These are phyloP conservation scores for Aspergillus fijiensis DNA, from an alignment of 2,329 filamentous ascomycete species.

Conservation along the genomic window DNA sequence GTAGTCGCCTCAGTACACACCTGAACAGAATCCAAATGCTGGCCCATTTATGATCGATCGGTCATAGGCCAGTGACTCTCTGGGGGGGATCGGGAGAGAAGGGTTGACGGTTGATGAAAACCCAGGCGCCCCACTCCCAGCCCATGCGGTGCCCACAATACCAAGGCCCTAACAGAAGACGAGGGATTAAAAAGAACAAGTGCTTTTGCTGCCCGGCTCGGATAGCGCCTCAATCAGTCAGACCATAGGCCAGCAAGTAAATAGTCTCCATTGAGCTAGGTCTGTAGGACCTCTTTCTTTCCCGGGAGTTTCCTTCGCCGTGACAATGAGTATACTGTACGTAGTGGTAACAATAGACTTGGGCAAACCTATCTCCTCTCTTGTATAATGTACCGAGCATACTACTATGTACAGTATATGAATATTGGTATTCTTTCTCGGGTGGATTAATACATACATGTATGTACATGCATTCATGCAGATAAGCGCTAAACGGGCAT, in stretches of 20 bases:
- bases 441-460: too few species aligned
- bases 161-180: slow-evolving; percentile 5
- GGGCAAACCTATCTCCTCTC: too few species aligned
- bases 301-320: too few species aligned
- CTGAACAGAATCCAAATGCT: neutral
- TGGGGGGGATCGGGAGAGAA: neutral
- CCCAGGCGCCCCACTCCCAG: slow-evolving; percentile 1
- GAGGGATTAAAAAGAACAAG: neutral
- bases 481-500: neutral
- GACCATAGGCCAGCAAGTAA: neutral
- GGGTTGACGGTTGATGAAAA: slow-evolving; percentile 7
- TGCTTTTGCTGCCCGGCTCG: neutral
- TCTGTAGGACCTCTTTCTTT: too few species aligned
- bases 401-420: too few species aligned
- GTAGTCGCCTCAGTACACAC: neutral
- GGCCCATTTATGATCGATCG: neutral
- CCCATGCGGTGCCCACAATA: slow-evolving; percentile 4
- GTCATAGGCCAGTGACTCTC: neutral
- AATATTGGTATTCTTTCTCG: too few species aligned
- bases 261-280: too few species aligned
- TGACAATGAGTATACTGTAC: too few species aligned
- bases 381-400: too few species aligned
- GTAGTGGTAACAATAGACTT: too few species aligned
- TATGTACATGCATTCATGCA: neutral
- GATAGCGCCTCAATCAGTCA: neutral